Conservation (phyloP, 768 basidiomycete genomes). For the Suillus fuscotomentosus region DNA sequence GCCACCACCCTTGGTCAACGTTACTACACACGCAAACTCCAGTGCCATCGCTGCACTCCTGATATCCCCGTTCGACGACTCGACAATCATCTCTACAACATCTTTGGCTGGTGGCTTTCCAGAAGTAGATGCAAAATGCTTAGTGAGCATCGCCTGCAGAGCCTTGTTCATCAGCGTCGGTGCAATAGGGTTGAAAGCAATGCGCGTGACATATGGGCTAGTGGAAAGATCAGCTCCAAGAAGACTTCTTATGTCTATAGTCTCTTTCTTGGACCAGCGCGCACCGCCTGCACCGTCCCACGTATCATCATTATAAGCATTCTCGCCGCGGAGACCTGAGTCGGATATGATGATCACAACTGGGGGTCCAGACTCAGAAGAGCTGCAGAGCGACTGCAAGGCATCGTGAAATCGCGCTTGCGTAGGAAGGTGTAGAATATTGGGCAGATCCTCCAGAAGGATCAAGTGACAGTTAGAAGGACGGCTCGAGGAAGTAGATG, state of each 20-base stretch:
- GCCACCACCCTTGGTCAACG: conserved; percentile 27
- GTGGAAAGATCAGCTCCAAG: conserved; percentile 65
- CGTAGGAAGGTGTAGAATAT: conserved; percentile 73
- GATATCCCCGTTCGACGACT: conserved; percentile 87
- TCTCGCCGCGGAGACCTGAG: conserved; percentile 73
- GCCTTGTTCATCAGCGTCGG: conserved; percentile 82
- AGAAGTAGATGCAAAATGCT: conserved; percentile 40
- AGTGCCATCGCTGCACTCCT: conserved; percentile 91
- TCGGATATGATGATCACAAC: conserved; percentile 85
- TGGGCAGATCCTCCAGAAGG: conserved; percentile 89
- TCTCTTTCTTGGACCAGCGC: conserved; percentile 50
- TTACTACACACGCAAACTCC: conserved; percentile 73
- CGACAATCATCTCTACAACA: conserved; percentile 71
- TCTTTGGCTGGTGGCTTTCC: conserved; percentile 55
- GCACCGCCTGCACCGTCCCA: conserved; percentile 44
- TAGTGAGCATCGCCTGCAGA: conserved; percentile 55
- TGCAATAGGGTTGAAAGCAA: conserved; percentile 89
- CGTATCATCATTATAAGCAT: conserved; percentile 39
- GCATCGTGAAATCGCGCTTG: conserved; percentile 72
- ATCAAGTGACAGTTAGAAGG: conserved; percentile 53
- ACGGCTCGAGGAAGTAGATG: conserved; percentile 12
- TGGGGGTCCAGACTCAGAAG: conserved; percentile 43
- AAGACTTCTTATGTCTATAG: conserved; percentile 67
- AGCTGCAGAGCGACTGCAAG: conserved; percentile 50
- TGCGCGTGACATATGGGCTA: conserved; percentile 77